Conservation (phyloP, 83 land plant genomes). For the Thuja plicata region DNA sequence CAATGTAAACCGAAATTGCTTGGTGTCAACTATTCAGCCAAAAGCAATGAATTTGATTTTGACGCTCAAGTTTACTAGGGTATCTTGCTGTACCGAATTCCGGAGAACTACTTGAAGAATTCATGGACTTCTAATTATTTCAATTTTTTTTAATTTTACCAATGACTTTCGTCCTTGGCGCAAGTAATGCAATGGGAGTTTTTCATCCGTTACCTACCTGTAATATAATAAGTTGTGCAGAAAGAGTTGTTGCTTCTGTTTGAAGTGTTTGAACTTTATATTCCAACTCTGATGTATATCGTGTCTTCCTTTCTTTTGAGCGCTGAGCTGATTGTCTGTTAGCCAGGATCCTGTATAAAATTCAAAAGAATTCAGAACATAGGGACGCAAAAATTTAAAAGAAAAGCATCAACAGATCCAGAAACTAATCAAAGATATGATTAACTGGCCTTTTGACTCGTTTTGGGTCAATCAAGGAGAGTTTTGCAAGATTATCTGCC, state of each 20-base stretch:
- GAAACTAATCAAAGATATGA: neutral
- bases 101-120: neutral
- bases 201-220: constrained; percentile 11
- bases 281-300: constrained; percentile 25
- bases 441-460: constrained; percentile 37
- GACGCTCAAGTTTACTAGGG: neutral
- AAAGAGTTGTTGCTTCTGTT: constrained; percentile 17
- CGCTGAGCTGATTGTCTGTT: constrained; percentile 17
- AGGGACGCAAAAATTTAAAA: neutral
- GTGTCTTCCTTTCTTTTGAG: constrained; percentile 26
- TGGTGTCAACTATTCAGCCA: neutral
- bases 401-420: neutral
- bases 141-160: neutral
- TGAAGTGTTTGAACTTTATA: constrained; percentile 22
- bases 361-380: neutral
- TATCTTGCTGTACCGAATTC: neutral
- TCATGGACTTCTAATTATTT: neutral
- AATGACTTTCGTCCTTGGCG: neutral
- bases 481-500: constrained; percentile 37
- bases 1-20: neutral
- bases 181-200: neutral
- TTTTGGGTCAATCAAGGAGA: constrained; percentile 42
- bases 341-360: constrained; percentile 7
- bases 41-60: neutral
- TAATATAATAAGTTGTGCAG: constrained; percentile 21